These are phyloP conservation scores for Cyclostephanos invisitatus DNA, from an alignment of 108 stramenopile species.

Conservation along the genomic window DNA sequence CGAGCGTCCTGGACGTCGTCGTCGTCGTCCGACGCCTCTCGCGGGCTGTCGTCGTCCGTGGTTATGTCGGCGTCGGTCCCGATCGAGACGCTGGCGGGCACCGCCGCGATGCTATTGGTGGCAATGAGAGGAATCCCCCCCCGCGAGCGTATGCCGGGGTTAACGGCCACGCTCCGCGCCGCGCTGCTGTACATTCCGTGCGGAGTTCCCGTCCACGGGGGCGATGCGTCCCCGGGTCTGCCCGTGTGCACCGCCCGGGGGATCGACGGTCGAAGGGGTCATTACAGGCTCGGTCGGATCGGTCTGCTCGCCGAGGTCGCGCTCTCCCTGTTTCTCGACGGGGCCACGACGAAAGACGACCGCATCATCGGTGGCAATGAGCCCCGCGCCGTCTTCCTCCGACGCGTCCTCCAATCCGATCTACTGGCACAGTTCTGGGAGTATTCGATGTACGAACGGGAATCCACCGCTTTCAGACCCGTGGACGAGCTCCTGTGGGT, in stretches of 20 bases:
- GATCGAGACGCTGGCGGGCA: constrained; percentile 45
- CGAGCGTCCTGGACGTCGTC: background rate
- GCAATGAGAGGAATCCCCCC: constrained; percentile 62
- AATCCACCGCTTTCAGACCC: constrained; percentile 9
- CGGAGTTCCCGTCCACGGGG: constrained; percentile 11
- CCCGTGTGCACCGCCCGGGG: constrained; percentile 26
- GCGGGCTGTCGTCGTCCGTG: constrained; percentile 3
- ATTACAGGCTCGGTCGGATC: constrained; percentile 56
- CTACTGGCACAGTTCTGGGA: constrained; percentile 33
- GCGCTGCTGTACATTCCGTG: constrained; percentile 37
- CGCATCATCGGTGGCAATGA: constrained; percentile 5
- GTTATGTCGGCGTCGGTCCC: constrained; percentile 21
- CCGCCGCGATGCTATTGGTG: constrained; percentile 55
- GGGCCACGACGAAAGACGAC: constrained; percentile 32
- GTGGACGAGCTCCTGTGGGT: constrained; percentile 43
- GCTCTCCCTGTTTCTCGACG: constrained; percentile 70
- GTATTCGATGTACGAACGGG: constrained; percentile 14
- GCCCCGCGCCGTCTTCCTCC: constrained; percentile 21
- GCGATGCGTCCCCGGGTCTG: constrained; percentile 22
- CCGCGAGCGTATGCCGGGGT: constrained; percentile 50
- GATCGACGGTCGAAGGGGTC: constrained; percentile 4
- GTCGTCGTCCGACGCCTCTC: background rate
- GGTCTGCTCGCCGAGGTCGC: constrained; percentile 67
- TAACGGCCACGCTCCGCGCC: constrained; percentile 45
- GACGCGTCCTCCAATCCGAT: constrained; percentile 31